Conservation (phyloP, 176 grass and related monocot genomes). For the Oryza rufipogon region DNA sequence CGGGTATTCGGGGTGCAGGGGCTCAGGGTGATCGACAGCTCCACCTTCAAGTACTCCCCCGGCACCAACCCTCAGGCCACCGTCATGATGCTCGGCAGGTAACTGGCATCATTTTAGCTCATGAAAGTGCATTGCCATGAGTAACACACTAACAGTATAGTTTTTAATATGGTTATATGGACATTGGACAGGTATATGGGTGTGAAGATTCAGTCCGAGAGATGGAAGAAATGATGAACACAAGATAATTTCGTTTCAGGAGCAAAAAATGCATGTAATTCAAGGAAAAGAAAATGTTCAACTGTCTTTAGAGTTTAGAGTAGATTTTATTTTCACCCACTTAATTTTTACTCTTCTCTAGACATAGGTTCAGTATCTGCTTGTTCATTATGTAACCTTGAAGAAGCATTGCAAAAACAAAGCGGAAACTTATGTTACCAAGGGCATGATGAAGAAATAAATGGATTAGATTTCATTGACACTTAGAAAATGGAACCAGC, state of each 20-base stretch:
- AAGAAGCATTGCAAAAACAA: slow-evolving; percentile 20
- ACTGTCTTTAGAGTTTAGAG: slow-evolving; percentile 42
- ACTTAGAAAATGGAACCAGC: not conserved
- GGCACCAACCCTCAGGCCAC: slow-evolving; percentile 91
- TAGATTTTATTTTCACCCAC: slow-evolving; percentile 5
- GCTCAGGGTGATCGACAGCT: slow-evolving; percentile 78
- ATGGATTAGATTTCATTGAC: not conserved
- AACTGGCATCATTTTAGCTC: not conserved
- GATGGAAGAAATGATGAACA: slow-evolving; percentile 49
- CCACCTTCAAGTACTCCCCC: slow-evolving; percentile 70
- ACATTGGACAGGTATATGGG: slow-evolving; percentile 77
- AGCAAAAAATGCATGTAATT: not conserved
- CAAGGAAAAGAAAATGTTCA: slow-evolving; percentile 10
- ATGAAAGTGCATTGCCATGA: not conserved
- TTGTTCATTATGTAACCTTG: slow-evolving; percentile 29
- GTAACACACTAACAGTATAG: not conserved
- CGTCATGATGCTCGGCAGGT: slow-evolving; percentile 97
- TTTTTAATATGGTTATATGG: slow-evolving; percentile 13
- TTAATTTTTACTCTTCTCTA: slow-evolving; percentile 3
- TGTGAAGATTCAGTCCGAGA: slow-evolving; percentile 68
- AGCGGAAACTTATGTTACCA: not conserved
- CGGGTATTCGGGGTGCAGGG: slow-evolving; percentile 62
- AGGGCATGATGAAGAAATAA: slow-evolving; percentile 18
- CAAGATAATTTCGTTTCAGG: slow-evolving; percentile 18
- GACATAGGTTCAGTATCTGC: slow-evolving; percentile 1